A percentile compares a stretch with the other conserved stretches of the same genome.
These are phyloP conservation scores for Xylariaceae sp. DNA, from an alignment of 2,329 filamentous ascomycete genomes.

Conservation along the genomic window DNA sequence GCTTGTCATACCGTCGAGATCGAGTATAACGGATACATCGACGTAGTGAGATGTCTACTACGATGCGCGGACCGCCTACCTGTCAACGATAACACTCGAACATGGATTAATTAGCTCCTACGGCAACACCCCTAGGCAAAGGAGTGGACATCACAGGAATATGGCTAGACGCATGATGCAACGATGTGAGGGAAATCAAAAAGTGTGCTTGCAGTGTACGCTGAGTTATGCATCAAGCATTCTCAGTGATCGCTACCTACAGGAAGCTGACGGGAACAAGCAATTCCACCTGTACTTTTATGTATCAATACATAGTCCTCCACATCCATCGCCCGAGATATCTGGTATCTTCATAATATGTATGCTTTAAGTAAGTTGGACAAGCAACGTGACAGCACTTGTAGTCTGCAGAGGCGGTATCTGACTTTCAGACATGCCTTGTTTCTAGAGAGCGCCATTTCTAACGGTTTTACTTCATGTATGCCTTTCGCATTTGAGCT, in stretches of 20 bases:
- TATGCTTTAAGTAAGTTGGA: constrained; percentile 10
- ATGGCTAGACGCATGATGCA: not conserved
- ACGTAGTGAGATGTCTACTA: too few relatives aligned
- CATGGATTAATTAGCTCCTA: not conserved
- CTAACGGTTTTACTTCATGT: constrained; percentile 15
- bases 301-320: constrained; percentile 18
- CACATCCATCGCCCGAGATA: constrained; percentile 2
- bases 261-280: constrained; percentile 8
- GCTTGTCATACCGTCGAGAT: not conserved
- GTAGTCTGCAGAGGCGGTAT: constrained; percentile 19
- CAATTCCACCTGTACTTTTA: constrained; percentile 9
- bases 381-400: constrained; percentile 15
- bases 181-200: too few relatives aligned
- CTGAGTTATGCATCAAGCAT: constrained; percentile 20
- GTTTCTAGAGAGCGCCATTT: constrained; percentile 17
- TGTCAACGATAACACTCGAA: not conserved
- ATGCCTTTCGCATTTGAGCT: constrained; percentile 7
- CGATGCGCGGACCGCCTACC: too few relatives aligned
- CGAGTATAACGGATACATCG: not conserved
- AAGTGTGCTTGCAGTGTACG: not conserved
- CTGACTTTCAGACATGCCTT: constrained; percentile 8
- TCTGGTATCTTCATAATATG: constrained; percentile 17
- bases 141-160: not conserved
- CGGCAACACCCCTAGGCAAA: not conserved
- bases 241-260: constrained; percentile 26